phyloP scores from a whole-genome alignment of 2,329 filamentous ascomycete species.

The Cordyceps farinosa region DNA sequence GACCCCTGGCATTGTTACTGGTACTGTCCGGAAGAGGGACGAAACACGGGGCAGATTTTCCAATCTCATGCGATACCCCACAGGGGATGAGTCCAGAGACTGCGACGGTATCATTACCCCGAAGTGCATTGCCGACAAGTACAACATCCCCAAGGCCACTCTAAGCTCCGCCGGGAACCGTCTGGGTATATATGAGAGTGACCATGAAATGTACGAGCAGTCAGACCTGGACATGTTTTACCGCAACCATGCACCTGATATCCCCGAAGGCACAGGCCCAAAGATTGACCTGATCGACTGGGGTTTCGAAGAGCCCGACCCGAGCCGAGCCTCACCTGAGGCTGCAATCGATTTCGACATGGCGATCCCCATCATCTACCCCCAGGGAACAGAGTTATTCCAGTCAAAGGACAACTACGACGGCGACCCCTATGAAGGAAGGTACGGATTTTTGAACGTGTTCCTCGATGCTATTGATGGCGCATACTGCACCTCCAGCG shows the following conservation, averaged over 20 bases:
- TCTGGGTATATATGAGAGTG: conserved; percentile 40
- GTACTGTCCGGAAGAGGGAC: not conserved
- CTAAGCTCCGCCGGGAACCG: conserved; percentile 31
- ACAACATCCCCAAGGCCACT: conserved; percentile 32
- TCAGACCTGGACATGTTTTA: conserved; percentile 39
- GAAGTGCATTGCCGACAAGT: conserved; percentile 47
- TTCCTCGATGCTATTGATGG: conserved; percentile 50
- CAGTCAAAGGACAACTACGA: not conserved
- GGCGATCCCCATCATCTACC: conserved; percentile 48
- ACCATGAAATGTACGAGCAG: conserved; percentile 38
- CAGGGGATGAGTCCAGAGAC: not conserved
- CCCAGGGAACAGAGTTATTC: conserved; percentile 44
- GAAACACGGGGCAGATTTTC: not conserved
- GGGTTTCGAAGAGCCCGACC: too few species aligned
- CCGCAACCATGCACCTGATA: conserved; percentile 28
- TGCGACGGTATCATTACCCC: conserved; percentile 55
- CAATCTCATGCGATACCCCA: not conserved
- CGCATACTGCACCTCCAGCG: conserved; percentile 43
- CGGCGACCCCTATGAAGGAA: too few species aligned
- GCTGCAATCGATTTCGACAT: conserved; percentile 48
- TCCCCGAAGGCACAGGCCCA: conserved; percentile 36
- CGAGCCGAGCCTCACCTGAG: conserved; percentile 33
- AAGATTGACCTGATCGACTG: conserved; percentile 24
- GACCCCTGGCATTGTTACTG: conserved; percentile 32
- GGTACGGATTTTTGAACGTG: not conserved